Conservation (phyloP, 345 rosid genomes). For the Nasturtium officinale region DNA sequence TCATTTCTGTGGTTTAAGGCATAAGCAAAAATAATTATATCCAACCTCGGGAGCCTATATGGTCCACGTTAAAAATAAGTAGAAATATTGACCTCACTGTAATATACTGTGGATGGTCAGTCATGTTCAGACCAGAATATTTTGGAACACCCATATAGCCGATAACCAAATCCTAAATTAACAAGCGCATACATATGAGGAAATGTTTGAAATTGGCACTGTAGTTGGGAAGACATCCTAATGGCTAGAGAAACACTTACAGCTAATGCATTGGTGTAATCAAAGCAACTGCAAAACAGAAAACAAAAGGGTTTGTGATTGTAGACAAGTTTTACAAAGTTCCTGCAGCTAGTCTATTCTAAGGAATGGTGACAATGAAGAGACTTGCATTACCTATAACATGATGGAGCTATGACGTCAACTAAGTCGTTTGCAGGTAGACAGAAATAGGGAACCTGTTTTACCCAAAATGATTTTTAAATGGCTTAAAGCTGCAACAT, state of each 20-base stretch:
- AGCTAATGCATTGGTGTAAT: constrained; percentile 94
- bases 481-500: constrained; percentile 46
- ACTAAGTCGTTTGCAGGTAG: constrained; percentile 91
- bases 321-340: neutral
- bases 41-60: neutral
- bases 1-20: constrained; percentile 63
- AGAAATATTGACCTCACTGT: constrained; percentile 67
- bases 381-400: constrained; percentile 70
- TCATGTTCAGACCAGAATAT: constrained; percentile 84
- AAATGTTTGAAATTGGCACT: constrained; percentile 7
- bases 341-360: neutral
- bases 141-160: constrained; percentile 99
- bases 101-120: constrained; percentile 90
- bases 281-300: constrained; percentile 77
- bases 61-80: neutral
- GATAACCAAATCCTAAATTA: constrained; percentile 80
- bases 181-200: constrained; percentile 12
- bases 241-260: constrained; percentile 54
- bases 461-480: constrained; percentile 51
- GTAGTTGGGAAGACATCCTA: constrained; percentile 1
- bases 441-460: constrained; percentile 99
- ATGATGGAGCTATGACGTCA: constrained; percentile 94
- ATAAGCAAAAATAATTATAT: constrained; percentile 20
- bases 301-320: constrained; percentile 18
- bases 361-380: neutral